phyloP scores from a whole-genome alignment of 352 stramenopile genomes.

The Phytophthora tentaculata region DNA sequence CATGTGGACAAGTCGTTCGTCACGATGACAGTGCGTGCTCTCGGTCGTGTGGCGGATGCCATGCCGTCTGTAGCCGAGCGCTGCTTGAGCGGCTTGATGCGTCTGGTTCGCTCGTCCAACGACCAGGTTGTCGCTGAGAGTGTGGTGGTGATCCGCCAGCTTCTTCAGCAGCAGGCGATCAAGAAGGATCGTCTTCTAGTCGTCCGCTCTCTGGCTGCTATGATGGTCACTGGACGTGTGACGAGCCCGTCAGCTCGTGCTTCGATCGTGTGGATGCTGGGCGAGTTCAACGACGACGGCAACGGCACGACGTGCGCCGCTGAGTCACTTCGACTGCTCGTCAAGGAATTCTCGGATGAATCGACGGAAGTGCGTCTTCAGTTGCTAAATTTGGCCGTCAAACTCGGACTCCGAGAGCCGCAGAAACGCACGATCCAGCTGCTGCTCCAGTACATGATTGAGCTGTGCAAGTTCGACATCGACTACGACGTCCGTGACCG shows the following conservation, averaged over 20 bases:
- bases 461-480: conserved; percentile 93
- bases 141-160: conserved; percentile 94
- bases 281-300: conserved; percentile 86
- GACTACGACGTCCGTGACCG: conserved; percentile 94
- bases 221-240: conserved; percentile 76
- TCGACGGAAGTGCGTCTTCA: conserved; percentile 90
- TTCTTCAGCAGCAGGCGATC: conserved; percentile 91
- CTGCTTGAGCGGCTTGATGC: conserved; percentile 91
- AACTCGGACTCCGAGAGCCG: conserved; percentile 83
- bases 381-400: conserved; percentile 92
- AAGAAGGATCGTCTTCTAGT: conserved; percentile 83
- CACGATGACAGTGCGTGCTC: conserved; percentile 91
- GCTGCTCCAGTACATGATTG: conserved; percentile 91
- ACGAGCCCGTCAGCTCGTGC: conserved; percentile 80
- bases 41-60: conserved; percentile 93
- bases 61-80: conserved; percentile 90
- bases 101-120: conserved; percentile 85
- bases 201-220: conserved; percentile 77
- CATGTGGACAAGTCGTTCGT: conserved; percentile 96
- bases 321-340: conserved; percentile 89
- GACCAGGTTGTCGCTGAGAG: conserved; percentile 94
- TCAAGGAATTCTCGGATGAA: conserved; percentile 90
- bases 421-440: conserved; percentile 78
- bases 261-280: conserved; percentile 94
- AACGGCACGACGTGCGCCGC: conserved; percentile 70